phyloP scores from a whole-genome alignment of 2,329 filamentous ascomycete species.

The Pseudogymnoascus sp. region DNA sequence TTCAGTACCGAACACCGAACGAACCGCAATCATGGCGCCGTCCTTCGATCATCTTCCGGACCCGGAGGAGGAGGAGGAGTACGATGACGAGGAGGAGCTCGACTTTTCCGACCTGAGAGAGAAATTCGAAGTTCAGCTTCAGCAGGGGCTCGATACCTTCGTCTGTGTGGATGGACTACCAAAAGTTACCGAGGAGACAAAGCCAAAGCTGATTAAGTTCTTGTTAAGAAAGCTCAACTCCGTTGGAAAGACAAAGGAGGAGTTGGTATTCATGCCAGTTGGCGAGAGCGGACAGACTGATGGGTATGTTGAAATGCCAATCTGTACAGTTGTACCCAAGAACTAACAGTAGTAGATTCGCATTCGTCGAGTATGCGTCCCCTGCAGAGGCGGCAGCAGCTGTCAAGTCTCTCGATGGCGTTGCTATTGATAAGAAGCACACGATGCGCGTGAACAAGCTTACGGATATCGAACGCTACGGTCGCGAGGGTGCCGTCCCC shows the following conservation, averaged over 20 bases:
- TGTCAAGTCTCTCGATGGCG: conserved; percentile 77
- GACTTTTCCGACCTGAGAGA: conserved; percentile 91
- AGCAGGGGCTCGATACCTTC: conserved; percentile 93
- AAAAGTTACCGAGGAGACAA: conserved; percentile 79
- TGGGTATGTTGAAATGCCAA: conserved; percentile 50
- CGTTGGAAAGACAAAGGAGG: conserved; percentile 77
- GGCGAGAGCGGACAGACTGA: conserved; percentile 78
- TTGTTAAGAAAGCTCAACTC: conserved; percentile 84
- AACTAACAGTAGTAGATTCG: conserved; percentile 54
- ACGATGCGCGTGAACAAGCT: conserved; percentile 94
- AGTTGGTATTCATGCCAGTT: conserved; percentile 89
- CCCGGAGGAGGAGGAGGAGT: conserved; percentile 77
- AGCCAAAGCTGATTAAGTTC: conserved; percentile 92
- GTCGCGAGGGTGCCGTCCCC: conserved; percentile 84
- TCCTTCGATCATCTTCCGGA: conserved; percentile 90
- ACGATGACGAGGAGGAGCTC: conserved; percentile 86
- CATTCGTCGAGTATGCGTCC: conserved; percentile 93
- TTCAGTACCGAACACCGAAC: not conserved
- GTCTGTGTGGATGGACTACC: conserved; percentile 94
- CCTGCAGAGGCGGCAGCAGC: conserved; percentile 83
- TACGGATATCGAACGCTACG: conserved; percentile 94
- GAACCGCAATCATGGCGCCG: conserved; percentile 66
- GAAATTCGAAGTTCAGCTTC: conserved; percentile 90
- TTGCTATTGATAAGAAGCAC: conserved; percentile 93
- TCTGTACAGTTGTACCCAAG: not conserved